Evolutionary conservation across 345 rosid species (phyloP).

Genomic region (Boechera retrofracta): DNA sequence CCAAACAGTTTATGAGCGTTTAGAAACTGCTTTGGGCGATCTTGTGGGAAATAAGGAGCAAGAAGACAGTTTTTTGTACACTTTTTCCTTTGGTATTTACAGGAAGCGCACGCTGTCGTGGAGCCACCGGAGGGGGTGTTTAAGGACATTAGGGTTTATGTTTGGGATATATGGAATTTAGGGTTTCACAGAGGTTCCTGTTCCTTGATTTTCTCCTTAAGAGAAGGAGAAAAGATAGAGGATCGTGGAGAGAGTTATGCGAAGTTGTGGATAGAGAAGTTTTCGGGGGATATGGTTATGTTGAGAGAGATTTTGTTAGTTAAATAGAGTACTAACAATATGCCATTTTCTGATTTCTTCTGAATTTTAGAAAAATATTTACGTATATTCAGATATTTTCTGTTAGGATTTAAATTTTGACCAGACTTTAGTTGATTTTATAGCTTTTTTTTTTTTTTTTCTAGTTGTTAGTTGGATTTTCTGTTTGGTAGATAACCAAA

Average conservation of each 20-base stretch:
- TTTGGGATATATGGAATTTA: constrained; percentile 9
- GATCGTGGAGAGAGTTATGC: constrained; percentile 28
- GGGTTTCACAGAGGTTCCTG: background rate
- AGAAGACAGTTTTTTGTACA: constrained; percentile 48
- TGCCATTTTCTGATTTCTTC: constrained; percentile 11
- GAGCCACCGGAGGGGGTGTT: constrained; percentile 5
- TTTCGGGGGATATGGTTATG: constrained; percentile 16
- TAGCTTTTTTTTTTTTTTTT: background rate
- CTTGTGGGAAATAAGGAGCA: constrained; percentile 55
- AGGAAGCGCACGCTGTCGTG: constrained; percentile 55
- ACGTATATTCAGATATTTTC: constrained; percentile 14
- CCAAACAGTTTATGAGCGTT: constrained; percentile 58
- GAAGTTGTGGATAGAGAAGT: constrained; percentile 29
- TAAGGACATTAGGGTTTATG: constrained; percentile 32
- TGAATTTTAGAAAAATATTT: background rate
- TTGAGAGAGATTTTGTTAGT: background rate
- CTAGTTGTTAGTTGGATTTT: background rate
- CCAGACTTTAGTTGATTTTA: background rate
- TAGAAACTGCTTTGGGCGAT: constrained; percentile 36
- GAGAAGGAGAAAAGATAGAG: constrained; percentile 25
- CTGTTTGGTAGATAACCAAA: background rate
- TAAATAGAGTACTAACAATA: constrained; percentile 6
- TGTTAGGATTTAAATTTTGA: background rate
- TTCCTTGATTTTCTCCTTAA: constrained; percentile 25
- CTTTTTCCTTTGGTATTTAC: constrained; percentile 52